Base-by-base conservation (phyloP, 345 rosid species). In the Alliaria petiolata region DNA sequence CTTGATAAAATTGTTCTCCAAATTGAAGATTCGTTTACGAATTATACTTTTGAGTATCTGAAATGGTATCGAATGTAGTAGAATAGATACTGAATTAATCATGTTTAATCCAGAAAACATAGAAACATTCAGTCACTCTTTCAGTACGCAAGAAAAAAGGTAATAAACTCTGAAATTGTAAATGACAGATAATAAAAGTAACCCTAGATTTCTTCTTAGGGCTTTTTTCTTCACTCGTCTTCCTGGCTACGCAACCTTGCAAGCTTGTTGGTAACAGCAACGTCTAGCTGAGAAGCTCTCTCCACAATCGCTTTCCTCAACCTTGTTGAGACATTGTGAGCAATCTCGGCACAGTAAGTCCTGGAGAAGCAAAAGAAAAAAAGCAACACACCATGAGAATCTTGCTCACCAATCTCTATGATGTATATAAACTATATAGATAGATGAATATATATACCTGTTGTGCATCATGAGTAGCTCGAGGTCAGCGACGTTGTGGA, bases 401-500 rank as follows among this genome's bases (percentile, higher is more conserved):
- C 30, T 17, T 3, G 4, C 11, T 33, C 1, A 39, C 14, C 0
- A 50, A 34, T 67, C 47, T 52, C 4, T 31, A 22, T 22, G 25
- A 28, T 11, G 34, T 13, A 13, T 8, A 16, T n/a, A 12, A 30
- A 36, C 12, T 35, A 35, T 35, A 35, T 35, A 36, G 9, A 3
- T 36, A 10, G 2, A n/a, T n/a, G n/a, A n/a, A 10, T 70, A 22
- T 1, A 22, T 3, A 22, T 1, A 89, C 96, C 97, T 86, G 86
- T 92, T 92, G 75, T 89, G 97, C 97, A 92, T 92, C 97, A 92
- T 87, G 76, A 91, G 79, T 25, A 91, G 22, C 65, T 86, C 97
- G 2, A 89, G 93, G 70, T 89, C 98, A n/a, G 68, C 35, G 3
- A 44, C 67, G 17, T 92, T 89, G 84, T 86, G 92, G 6, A 92